Conservation (phyloP, 1,284 basidiomycete species). For the Apiotrichum veenhuisii region DNA sequence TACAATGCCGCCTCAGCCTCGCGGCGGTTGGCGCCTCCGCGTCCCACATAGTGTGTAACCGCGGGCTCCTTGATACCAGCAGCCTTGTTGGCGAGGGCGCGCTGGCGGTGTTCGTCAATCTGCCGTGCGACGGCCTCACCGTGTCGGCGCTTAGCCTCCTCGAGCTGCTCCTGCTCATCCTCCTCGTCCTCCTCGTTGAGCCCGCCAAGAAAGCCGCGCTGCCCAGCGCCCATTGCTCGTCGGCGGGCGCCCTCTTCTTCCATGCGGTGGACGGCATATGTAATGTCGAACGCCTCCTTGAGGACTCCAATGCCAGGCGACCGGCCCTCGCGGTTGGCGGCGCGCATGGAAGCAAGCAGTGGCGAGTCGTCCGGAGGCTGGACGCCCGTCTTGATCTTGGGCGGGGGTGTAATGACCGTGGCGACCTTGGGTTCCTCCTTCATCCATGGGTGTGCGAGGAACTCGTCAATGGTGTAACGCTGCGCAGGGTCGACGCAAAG, state of each 20-base stretch:
- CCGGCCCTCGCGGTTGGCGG: constrained; percentile 68
- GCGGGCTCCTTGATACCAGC: constrained; percentile 49
- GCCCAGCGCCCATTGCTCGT: constrained; percentile 75
- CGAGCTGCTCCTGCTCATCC: constrained; percentile 55
- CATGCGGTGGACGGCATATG: constrained; percentile 98
- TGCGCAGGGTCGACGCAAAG: constrained; percentile 93
- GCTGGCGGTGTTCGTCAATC: constrained; percentile 46
- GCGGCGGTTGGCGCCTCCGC: constrained; percentile 50
- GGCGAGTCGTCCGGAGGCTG: constrained; percentile 82
- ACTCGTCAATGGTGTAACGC: constrained; percentile 97
- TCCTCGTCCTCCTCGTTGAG: constrained; percentile 92
- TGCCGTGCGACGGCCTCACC: constrained; percentile 51
- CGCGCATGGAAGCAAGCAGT: constrained; percentile 72
- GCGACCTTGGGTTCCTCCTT: constrained; percentile 21
- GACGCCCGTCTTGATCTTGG: constrained; percentile 30
- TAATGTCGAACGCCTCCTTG: constrained; percentile 98
- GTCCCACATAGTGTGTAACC: constrained; percentile 49
- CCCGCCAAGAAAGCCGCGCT: constrained; percentile 72
- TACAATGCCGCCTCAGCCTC: constrained; percentile 54
- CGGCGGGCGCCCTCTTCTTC: constrained; percentile 92
- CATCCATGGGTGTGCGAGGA: constrained; percentile 91
- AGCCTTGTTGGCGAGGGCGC: constrained; percentile 48
- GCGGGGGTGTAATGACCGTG: constrained; percentile 51
- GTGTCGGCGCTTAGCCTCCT: constrained; percentile 55
- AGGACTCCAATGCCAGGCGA: constrained; percentile 87